Evolutionary conservation across 257 asterid species (phyloP), one percentile per base, ranked within the genome.

Genomic region (Nicotiana attenuata): DNA sequence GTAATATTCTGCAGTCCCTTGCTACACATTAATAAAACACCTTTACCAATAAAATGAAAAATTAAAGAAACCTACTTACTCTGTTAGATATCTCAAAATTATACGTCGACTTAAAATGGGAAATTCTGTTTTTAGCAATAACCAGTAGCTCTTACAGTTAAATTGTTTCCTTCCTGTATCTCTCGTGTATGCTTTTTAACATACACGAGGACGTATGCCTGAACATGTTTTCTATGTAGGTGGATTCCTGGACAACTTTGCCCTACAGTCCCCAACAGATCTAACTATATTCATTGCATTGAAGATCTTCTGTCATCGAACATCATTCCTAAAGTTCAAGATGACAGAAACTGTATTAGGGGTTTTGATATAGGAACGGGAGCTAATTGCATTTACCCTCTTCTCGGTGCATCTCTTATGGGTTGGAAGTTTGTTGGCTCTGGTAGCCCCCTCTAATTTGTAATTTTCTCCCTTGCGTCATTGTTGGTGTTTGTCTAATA

Each of bases 221-320:
- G 41, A 73, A 47, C 22, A 7, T 15, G 61, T 73, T 73, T n/a
- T 24, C 26, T 15, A 50, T 84, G 81, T 83, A 95, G 99, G 99
- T 96, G 97, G 99, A 93, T 94, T 86, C 98, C 97, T 7, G 98
- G 99, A 82, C 99, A 92, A 92, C 97, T 96, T 57, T 96, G 99
- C 85, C 97, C 99, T 24, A 94, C 99, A 1, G 97, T 96, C 53
- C 97, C 98, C 35, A 96, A 94, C 86, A 92, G 98, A 86, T 94
- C 91, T 65, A 96, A 96, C 88, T 94, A 96, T 90, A 96, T 94
- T 75, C 99, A 96, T 63, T 95, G 99, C 98, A 87, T 95, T 31
- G 96, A 95, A 86, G 96, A 93, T 85, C 95, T 94, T 82, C 73
- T 96, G 84, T 91, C 94, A 64, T 89, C 93, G 11, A 92, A 92